Conservation (phyloP, 108 stramenopile species). For the Stephanodiscus triporus region DNA sequence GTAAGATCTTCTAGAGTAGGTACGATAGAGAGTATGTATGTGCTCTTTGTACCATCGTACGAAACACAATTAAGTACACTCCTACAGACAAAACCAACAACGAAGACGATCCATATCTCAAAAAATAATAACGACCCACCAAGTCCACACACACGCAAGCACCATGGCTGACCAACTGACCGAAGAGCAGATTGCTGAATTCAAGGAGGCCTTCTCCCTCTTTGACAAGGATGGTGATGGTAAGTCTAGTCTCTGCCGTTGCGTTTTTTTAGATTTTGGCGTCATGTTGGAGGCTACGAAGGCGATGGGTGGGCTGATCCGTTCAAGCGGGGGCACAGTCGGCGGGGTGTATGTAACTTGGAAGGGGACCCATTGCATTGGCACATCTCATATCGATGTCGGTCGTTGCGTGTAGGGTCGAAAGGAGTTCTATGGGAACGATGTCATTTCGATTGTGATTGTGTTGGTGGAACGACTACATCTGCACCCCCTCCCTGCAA, state of each 20-base stretch:
- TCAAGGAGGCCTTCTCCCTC: constrained; percentile 99
- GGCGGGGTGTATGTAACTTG: neutral
- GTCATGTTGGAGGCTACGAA: neutral
- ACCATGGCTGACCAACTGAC: constrained; percentile 96
- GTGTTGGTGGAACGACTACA: neutral
- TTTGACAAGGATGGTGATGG: constrained; percentile 99
- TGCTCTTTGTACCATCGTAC: too few species aligned
- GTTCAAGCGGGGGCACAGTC: neutral
- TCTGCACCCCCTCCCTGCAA: neutral
- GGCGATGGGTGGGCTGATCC: neutral
- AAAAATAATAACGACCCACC: neutral
- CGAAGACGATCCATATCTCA: too few species aligned
- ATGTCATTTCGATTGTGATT: neutral
- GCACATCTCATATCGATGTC: neutral
- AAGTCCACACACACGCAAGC: neutral
- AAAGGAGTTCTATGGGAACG: neutral
- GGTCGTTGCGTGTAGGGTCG: neutral
- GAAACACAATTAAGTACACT: too few species aligned
- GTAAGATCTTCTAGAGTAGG: too few species aligned
- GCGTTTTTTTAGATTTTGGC: neutral
- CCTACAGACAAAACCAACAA: too few species aligned
- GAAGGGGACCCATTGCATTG: neutral
- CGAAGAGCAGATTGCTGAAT: constrained; percentile 98
- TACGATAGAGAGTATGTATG: too few species aligned
- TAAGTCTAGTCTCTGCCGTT: constrained; percentile 48